These are phyloP conservation scores for Pelargonium nanum DNA, from an alignment of 345 rosid species.

Conservation along the genomic window DNA sequence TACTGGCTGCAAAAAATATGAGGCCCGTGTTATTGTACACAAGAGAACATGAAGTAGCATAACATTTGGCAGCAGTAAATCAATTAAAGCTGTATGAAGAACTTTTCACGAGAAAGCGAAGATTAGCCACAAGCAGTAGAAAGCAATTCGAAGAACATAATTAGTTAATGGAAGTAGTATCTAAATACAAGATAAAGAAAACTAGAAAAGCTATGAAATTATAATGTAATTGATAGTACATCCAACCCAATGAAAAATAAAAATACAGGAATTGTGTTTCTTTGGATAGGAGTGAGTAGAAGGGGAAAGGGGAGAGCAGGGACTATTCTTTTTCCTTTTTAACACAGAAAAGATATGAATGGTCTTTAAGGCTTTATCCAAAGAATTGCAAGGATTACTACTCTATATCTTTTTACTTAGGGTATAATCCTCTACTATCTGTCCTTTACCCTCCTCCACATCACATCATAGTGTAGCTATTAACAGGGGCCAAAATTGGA, in stretches of 20 bases:
- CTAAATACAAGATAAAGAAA: neutral
- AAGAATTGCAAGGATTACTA: neutral
- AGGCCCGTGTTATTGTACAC: conserved; percentile 1
- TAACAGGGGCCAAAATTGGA: neutral
- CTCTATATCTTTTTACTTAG: neutral
- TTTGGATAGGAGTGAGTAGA: neutral
- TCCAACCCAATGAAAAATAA: neutral
- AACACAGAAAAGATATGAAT: neutral
- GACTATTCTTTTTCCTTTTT: neutral
- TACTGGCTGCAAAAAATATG: conserved; percentile 54
- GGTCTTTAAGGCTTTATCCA: too few relatives aligned
- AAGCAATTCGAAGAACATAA: too few relatives aligned
- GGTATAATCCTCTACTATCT: neutral
- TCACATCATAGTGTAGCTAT: neutral
- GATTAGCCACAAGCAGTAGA: too few relatives aligned
- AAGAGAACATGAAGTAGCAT: conserved; percentile 1
- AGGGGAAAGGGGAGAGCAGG: neutral
- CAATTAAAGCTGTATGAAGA: too few relatives aligned
- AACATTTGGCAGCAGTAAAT: neutral
- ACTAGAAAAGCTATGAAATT: too few relatives aligned
- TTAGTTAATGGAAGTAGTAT: neutral
- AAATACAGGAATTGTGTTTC: neutral
- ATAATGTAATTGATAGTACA: neutral
- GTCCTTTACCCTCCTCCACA: neutral
- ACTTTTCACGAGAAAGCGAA: too few relatives aligned